Evolutionary conservation across 371 early-diverging fungal species (phyloP).

Genomic region (Cokeromyces recurvatus): DNA sequence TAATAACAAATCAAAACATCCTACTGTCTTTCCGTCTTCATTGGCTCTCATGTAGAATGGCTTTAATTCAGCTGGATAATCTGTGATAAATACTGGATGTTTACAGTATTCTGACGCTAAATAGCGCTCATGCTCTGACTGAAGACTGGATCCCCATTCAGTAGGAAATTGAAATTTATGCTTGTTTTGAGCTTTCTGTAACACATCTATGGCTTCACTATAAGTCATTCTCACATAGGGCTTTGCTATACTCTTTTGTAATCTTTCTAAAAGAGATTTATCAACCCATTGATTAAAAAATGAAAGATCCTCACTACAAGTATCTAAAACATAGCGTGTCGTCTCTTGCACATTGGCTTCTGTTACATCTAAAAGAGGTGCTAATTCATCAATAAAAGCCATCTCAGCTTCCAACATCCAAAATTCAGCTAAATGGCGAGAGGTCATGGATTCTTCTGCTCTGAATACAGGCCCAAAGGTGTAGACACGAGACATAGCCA

Average conservation of each 20-base stretch:
- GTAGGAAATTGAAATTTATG: conserved; percentile 60
- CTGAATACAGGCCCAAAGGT: conserved; percentile 86
- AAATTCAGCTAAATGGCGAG: conserved; percentile 90
- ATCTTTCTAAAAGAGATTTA: conserved; percentile 30
- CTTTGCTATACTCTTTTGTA: conserved; percentile 33
- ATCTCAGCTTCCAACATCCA: conserved; percentile 95
- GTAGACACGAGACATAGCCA: conserved; percentile 78
- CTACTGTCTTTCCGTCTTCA: conserved; percentile 62
- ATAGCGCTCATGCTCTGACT: conserved; percentile 87
- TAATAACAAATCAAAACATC: conserved; percentile 83
- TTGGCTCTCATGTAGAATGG: conserved; percentile 92
- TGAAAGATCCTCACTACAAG: conserved; percentile 48
- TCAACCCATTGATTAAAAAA: conserved; percentile 55
- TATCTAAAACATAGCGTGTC: conserved; percentile 45
- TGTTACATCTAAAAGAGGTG: conserved; percentile 52
- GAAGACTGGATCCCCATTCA: conserved; percentile 74
- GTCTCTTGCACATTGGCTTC: conserved; percentile 52
- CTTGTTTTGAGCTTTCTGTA: conserved; percentile 42
- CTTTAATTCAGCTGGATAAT: conserved; percentile 80
- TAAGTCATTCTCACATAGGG: conserved; percentile 79
- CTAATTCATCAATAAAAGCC: conserved; percentile 61
- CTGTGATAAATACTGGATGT: conserved; percentile 85
- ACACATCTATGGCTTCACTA: conserved; percentile 73
- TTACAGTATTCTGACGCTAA: conserved; percentile 66
- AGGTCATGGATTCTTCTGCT: conserved; percentile 82